Evolutionary conservation across 2,329 filamentous ascomycete genomes (phyloP).

Genomic region (Neofusicoccum cordaticola): DNA sequence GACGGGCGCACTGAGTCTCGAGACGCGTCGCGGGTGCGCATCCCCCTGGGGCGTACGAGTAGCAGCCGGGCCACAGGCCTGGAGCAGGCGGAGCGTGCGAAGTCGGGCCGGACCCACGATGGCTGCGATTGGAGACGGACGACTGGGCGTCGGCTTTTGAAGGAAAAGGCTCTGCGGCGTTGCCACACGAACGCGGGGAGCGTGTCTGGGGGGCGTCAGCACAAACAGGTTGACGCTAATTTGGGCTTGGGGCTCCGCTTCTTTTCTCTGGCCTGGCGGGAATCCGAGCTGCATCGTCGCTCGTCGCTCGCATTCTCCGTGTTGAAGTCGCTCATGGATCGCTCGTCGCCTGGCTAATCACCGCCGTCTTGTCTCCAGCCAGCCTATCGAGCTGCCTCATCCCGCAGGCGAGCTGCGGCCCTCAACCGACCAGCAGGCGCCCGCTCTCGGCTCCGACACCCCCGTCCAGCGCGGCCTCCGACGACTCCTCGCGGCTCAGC

Average conservation of each 20-base stretch:
- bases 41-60: not conserved
- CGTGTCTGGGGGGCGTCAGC: constrained; percentile 11
- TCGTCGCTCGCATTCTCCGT: not conserved
- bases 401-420: not conserved
- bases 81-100: not conserved
- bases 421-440: not conserved
- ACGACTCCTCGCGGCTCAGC: not conserved
- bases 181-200: constrained; percentile 13
- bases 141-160: constrained; percentile 1
- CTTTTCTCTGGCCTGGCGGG: constrained; percentile 7
- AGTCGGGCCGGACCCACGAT: constrained; percentile 5
- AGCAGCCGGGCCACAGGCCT: not conserved
- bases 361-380: not conserved
- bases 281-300: not conserved
- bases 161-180: constrained; percentile 12
- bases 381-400: not conserved
- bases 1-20: not conserved
- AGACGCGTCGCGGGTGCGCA: not conserved
- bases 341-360: constrained; percentile 12
- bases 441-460: constrained; percentile 4
- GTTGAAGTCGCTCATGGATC: not conserved
- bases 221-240: constrained; percentile 14
- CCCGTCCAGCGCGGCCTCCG: not conserved
- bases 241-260: constrained; percentile 14
- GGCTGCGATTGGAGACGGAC: not conserved